Base-by-base conservation (phyloP, 2,329 filamentous ascomycete genomes). In the Erysiphe neolycopersici region DNA sequence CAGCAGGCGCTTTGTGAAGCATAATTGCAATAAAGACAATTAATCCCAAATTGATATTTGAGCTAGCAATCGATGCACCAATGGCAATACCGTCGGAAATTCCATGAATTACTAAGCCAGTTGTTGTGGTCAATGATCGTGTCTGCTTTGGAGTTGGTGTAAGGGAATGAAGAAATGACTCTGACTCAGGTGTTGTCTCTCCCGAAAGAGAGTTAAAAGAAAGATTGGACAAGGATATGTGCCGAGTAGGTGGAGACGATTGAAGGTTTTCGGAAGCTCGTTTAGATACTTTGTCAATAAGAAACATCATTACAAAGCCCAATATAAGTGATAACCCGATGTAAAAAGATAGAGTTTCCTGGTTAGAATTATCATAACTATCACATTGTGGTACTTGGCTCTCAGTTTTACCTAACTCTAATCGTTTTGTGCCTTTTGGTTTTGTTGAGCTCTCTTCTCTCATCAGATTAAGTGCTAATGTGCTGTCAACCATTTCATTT, bases 21-120 rank as follows among this genome's bases (percentile, higher is more conserved):
- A 98, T 91, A 51, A 98, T 89, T 11, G 89, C 89, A 36, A 93
- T 61, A 59, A 98, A 98, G 35, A 98, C 83, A 52, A 98, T 81
- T 47, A 95, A 73, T 32, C 81, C 83, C 11, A 98, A 63, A 46
- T 78, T 77, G 48, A 73, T 73, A 51, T 82, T 76, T 2, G 73
- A 66, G 3, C 75, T 71, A 4, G 80, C 77, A 3, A 79, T 81
- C 0, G 85, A 93, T 19, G 89, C 89, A 18, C 89, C 89, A 61
- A 98, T 76, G 2, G 89, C 89, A 48, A 98, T 93, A 14, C 89
- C 89, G 55, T 98, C 89, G 2, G 89, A 87, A 2, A 81, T 80
- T 0, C 89, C 83, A 58, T 98, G 89, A 46, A 98, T 95, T 5
- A 95, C 80, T n/a, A 98, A 66, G 0, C 89, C 89, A 0, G 81